A percentile compares a stretch with the other conserved stretches of the same genome.
Evolutionary conservation across 257 asterid genomes (phyloP).

Genomic region (Marsdenia floribunda): DNA sequence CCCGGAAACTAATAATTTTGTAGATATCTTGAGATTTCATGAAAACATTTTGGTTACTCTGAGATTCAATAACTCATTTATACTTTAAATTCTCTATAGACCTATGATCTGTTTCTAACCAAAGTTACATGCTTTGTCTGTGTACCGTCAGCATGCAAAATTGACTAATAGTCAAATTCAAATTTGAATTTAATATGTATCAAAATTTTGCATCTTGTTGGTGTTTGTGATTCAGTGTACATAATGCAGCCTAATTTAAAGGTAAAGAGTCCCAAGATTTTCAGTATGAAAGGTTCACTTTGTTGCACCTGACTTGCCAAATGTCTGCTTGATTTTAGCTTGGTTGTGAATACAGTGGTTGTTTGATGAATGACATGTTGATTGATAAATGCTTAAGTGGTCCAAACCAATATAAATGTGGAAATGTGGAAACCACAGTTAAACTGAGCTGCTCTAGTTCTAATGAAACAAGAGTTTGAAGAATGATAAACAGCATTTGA

Average conservation of each 20-base stretch:
- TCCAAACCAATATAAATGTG: not conserved
- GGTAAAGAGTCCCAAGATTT: not conserved
- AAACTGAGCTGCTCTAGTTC: not conserved
- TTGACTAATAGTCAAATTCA: not conserved
- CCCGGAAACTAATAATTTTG: not conserved
- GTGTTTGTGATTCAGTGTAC: not conserved
- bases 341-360: not conserved
- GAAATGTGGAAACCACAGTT: not conserved
- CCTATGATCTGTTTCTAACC: not conserved
- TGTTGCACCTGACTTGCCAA: not conserved
- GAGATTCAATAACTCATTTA: not conserved
- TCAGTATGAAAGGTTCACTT: not conserved
- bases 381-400: not conserved
- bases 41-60: not conserved
- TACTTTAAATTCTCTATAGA: not conserved
- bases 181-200: not conserved
- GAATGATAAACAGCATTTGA: not conserved
- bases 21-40: not conserved
- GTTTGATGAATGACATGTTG: not conserved
- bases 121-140: not conserved
- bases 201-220: not conserved
- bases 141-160: not conserved
- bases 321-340: not conserved
- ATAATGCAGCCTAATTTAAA: not conserved
- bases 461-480: not conserved